Percentiles rank a stretch among this genome's conserved stretches.
phyloP scores from a whole-genome alignment of 208 protist genomes.

The Endotrypanum monterogeii region DNA sequence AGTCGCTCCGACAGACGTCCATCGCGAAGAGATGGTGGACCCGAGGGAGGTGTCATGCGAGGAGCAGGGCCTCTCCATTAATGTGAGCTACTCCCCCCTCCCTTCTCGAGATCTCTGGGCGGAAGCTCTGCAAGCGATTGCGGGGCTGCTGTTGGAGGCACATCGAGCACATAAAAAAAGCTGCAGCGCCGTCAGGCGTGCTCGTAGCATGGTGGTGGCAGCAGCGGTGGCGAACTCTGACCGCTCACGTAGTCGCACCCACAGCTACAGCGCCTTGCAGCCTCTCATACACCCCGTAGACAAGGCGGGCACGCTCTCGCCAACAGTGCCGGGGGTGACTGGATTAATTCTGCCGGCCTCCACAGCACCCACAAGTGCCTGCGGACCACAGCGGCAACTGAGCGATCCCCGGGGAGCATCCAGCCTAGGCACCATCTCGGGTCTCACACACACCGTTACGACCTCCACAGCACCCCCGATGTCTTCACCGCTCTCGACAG shows the following conservation, averaged over 20 bases:
- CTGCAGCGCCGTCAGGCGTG: background rate
- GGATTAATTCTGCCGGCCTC: background rate
- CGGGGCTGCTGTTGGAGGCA: conserved; percentile 13
- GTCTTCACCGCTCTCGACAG: conserved; percentile 25
- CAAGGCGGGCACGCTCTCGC: background rate
- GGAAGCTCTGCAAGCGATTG: conserved; percentile 18
- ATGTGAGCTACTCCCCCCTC: background rate
- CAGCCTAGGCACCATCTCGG: background rate
- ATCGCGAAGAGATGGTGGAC: background rate
- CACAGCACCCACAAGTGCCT: background rate
- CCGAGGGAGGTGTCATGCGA: background rate
- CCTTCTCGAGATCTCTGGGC: conserved; percentile 10
- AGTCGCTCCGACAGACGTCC: background rate
- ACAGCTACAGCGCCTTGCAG: background rate
- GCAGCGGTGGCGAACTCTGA: background rate
- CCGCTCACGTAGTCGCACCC: background rate
- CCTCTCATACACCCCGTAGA: background rate
- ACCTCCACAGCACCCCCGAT: background rate
- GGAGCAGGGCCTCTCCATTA: background rate
- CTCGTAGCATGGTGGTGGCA: background rate
- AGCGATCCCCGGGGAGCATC: background rate
- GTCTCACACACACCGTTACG: background rate
- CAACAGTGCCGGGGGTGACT: background rate
- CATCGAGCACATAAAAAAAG: conserved; percentile 8
- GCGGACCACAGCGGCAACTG: background rate